These are phyloP conservation scores for Citrus unshiu DNA, from an alignment of 345 rosid genomes.

Conservation along the genomic window DNA sequence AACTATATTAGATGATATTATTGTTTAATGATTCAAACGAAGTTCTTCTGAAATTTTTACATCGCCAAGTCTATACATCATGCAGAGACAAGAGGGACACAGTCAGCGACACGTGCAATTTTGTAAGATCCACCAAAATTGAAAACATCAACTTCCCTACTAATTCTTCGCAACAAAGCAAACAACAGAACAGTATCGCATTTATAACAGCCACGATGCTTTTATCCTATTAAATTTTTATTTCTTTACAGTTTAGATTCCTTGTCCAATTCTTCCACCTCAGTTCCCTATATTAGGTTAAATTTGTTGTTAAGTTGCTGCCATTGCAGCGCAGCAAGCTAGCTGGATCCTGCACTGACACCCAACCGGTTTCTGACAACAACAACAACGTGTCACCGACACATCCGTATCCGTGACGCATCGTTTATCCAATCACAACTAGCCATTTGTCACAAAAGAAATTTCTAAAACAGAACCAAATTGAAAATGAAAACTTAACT, in stretches of 20 bases:
- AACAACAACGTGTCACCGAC: conserved; percentile 37
- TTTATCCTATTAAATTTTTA: no score
- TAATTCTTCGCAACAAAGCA: no score
- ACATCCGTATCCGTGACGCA: conserved; percentile 22
- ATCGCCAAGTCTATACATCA: no score
- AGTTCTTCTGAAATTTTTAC: no score
- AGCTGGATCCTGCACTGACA: conserved; percentile 10
- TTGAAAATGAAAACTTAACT: no score
- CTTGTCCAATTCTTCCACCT: conserved; percentile 2
- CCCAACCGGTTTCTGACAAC: conserved; percentile 22
- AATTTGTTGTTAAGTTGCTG: neutral
- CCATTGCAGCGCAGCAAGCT: neutral
- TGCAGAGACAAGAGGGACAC: neutral
- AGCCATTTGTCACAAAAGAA: neutral
- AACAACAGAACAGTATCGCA: no score
- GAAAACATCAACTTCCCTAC: no score
- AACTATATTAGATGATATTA: no score
- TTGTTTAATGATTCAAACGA: no score
- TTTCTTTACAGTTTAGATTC: neutral
- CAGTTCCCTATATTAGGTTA: no score
- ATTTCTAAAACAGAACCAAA: neutral
- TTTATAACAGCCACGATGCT: no score
- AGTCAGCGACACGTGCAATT: neutral
- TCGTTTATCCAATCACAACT: neutral
- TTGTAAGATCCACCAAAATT: neutral